A percentile compares a stretch with the other conserved stretches of the same genome.
phyloP scores from a whole-genome alignment of 345 rosid genomes.

The Anacardium occidentale region DNA sequence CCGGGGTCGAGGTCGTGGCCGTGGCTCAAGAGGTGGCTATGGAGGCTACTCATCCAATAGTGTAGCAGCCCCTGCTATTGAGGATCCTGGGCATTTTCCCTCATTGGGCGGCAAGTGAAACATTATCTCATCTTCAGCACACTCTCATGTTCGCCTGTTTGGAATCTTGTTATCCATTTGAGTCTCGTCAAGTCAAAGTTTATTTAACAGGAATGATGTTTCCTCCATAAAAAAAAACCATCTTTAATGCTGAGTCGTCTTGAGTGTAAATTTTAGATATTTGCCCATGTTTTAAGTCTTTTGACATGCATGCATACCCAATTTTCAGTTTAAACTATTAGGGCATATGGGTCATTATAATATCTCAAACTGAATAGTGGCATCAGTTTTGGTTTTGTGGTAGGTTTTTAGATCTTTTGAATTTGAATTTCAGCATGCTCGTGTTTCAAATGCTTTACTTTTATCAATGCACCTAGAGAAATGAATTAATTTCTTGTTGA shows the following conservation, averaged over 20 bases:
- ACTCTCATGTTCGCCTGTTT: constrained; percentile 10
- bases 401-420: constrained; percentile 16
- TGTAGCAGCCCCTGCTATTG: constrained; percentile 65
- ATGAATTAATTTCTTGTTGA: neutral
- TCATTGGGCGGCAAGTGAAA: constrained; percentile 84
- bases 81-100: constrained; percentile 87
- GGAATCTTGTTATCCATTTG: constrained; percentile 23
- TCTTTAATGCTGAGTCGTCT: constrained; percentile 24
- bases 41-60: constrained; percentile 31
- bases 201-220: constrained; percentile 29
- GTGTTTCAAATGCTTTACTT: neutral
- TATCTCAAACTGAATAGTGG: constrained; percentile 25
- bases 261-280: constrained; percentile 53
- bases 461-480: neutral
- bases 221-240: constrained; percentile 29
- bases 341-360: constrained; percentile 26
- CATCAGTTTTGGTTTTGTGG: constrained; percentile 40
- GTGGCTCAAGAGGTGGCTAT: constrained; percentile 61
- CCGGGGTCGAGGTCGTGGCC: constrained; percentile 77
- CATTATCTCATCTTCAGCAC: neutral
- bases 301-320: constrained; percentile 24
- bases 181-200: constrained; percentile 10
- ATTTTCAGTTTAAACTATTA: constrained; percentile 3
- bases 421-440: neutral
- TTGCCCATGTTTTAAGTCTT: constrained; percentile 23